Evolutionary conservation across 2,329 filamentous ascomycete species (phyloP).

Genomic region (Colletotrichum trifolii): DNA sequence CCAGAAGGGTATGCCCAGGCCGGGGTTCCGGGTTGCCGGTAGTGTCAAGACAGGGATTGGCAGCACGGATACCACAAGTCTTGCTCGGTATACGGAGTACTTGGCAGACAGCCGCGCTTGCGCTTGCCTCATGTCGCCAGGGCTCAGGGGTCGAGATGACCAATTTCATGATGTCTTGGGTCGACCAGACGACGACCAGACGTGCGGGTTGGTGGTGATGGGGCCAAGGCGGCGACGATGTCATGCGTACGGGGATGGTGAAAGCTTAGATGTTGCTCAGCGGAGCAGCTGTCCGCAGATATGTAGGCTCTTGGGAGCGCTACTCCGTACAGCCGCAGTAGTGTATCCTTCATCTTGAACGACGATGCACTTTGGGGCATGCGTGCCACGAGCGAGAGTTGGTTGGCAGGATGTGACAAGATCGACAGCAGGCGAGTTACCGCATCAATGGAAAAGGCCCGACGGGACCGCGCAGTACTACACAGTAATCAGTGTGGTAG

Average conservation of each 20-base stretch:
- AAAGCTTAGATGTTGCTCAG: conserved; percentile 25
- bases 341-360: too few relatives aligned
- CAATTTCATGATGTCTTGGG: not conserved
- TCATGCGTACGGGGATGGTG: conserved; percentile 27
- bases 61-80: not conserved
- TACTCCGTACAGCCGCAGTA: too few relatives aligned
- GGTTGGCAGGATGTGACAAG: conserved; percentile 8
- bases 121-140: conserved; percentile 15
- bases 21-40: conserved; percentile 21
- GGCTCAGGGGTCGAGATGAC: conserved; percentile 5
- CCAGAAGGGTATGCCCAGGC: not conserved
- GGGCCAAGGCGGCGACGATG: conserved; percentile 30
- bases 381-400: not conserved
- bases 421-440: not conserved
- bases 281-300: not conserved
- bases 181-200: not conserved
- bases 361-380: too few relatives aligned
- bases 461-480: not conserved
- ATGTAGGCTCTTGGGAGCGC: too few relatives aligned
- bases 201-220: conserved; percentile 21
- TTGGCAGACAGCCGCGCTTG: conserved; percentile 16
- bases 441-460: too few relatives aligned
- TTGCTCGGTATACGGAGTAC: not conserved
- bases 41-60: conserved; percentile 12
- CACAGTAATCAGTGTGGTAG: not conserved